Conservation (phyloP, 1,284 basidiomycete genomes). For the Cutaneotrichosporon cavernicola region DNA sequence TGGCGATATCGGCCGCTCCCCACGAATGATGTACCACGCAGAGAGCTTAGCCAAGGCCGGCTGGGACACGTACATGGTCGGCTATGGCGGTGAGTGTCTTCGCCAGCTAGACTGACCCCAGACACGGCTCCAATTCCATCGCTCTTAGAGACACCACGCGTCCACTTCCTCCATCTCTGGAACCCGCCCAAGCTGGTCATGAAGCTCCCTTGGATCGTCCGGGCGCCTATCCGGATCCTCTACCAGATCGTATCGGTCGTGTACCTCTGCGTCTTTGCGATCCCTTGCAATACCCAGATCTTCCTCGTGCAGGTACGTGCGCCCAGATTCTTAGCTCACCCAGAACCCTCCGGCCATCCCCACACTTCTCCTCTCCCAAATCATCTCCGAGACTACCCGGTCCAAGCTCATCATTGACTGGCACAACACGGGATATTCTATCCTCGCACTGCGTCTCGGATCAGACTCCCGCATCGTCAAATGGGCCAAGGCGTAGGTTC, state of each 20-base stretch:
- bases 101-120: slow-evolving; percentile 40
- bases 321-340: background rate
- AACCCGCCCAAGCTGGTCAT: slow-evolving; percentile 67
- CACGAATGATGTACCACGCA: slow-evolving; percentile 98
- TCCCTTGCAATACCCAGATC: slow-evolving; percentile 73
- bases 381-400: slow-evolving; percentile 66
- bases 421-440: slow-evolving; percentile 97
- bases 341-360: slow-evolving; percentile 97
- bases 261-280: slow-evolving; percentile 58
- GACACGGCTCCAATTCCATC: slow-evolving; percentile 72
- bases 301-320: slow-evolving; percentile 80
- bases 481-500: slow-evolving; percentile 66
- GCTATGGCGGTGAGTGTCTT: slow-evolving; percentile 69
- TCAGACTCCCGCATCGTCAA: slow-evolving; percentile 66
- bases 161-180: slow-evolving; percentile 67
- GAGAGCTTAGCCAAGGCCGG: slow-evolving; percentile 80
- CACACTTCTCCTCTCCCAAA: slow-evolving; percentile 79
- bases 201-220: slow-evolving; percentile 62
- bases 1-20: slow-evolving; percentile 92
- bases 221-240: slow-evolving; percentile 76
- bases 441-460: slow-evolving; percentile 80
- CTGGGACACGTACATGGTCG: slow-evolving; percentile 79
- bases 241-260: slow-evolving; percentile 68
- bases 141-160: slow-evolving; percentile 63
- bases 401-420: slow-evolving; percentile 94